These are phyloP conservation scores for Sporothrix sp. DNA, from an alignment of 2,329 filamentous ascomycete species.

Conservation along the genomic window DNA sequence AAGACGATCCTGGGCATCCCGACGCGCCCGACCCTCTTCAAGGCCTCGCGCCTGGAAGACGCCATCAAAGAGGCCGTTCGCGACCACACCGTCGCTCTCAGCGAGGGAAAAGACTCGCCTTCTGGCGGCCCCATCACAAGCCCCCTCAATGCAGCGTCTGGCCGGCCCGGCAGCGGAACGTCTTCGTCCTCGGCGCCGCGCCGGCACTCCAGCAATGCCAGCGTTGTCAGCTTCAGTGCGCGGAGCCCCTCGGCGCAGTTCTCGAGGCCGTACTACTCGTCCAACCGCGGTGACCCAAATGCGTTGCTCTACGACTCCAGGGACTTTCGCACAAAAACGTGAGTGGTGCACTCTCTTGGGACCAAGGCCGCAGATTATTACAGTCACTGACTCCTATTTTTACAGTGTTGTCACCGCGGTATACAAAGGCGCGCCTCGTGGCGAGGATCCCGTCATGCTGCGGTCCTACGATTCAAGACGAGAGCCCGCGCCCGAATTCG, in stretches of 20 bases:
- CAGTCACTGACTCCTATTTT: no score
- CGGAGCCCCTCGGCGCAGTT: constrained; percentile 50
- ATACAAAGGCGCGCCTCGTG: constrained; percentile 69
- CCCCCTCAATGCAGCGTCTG: constrained; percentile 28
- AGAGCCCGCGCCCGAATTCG: constrained; percentile 81
- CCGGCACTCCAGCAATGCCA: constrained; percentile 68
- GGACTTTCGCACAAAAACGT: constrained; percentile 85
- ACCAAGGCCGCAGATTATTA: no score
- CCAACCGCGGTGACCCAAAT: constrained; percentile 70
- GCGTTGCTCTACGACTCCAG: constrained; percentile 79
- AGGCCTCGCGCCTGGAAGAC: constrained; percentile 89
- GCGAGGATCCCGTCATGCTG: constrained; percentile 60
- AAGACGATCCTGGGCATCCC: constrained; percentile 96
- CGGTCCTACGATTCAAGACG: constrained; percentile 92
- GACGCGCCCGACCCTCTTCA: constrained; percentile 89
- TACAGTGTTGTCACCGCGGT: constrained; percentile 84
- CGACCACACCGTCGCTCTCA: constrained; percentile 70
- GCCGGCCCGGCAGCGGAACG: constrained; percentile 28
- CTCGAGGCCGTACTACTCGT: constrained; percentile 40
- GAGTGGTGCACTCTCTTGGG: constrained; percentile 37
- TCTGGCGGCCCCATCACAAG: constrained; percentile 30
- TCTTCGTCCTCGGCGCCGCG: constrained; percentile 33
- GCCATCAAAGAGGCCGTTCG: constrained; percentile 83
- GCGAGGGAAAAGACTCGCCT: constrained; percentile 66
- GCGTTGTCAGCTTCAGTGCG: constrained; percentile 70